Evolutionary conservation across 768 basidiomycete genomes (phyloP), one percentile per base, ranked within the genome.

Genomic region (Rossbeevera mucosa): DNA sequence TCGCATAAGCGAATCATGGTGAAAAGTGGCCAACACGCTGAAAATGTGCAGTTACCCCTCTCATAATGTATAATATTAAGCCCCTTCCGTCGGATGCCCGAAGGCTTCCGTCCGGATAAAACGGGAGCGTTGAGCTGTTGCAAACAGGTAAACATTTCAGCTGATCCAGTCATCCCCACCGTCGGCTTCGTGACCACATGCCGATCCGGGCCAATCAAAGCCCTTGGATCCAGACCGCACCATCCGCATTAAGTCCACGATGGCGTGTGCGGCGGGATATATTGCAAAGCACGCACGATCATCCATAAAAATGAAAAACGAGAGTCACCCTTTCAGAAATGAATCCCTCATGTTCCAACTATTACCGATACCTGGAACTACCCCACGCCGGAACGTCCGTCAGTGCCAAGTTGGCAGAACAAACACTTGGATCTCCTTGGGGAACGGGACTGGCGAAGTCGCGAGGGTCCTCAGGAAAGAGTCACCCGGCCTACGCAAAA

Each of bases 261-360:
- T 18, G 25, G 8, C 9, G 33, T 29, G 31, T 31, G 31, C 14
- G 7, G 13, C 31, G 31, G 31, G 14, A 22, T 36, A 46, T 42
- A 18, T 36, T 38, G 43, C 43, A 14, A 41, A 7, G 25, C 42
- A 13, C 36, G 36, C 36, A n/a, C 38, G 46, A 47, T 14, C 24
- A 29, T 9, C 5, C 28, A 21, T 16, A 44, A n/a, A 47, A 36
- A 38, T 38, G 29, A 45, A 47, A 47, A 48, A 14, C 28, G 3
- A 3, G 21, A 70, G 80, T 42, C 54, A 88, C 86, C 85, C 77
- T 63, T 88, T 88, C 52, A 91, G 59, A 59, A 90, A 90, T 1
- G 88, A 88, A 57, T 77, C 79, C 2, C 88, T 88, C 26, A 91
- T 69, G 68, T 81, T 88, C 88, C 88, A 91, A 59, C 81, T 83